phyloP scores from a whole-genome alignment of 2,329 filamentous ascomycete genomes.

The Neofusicoccum sp. region DNA sequence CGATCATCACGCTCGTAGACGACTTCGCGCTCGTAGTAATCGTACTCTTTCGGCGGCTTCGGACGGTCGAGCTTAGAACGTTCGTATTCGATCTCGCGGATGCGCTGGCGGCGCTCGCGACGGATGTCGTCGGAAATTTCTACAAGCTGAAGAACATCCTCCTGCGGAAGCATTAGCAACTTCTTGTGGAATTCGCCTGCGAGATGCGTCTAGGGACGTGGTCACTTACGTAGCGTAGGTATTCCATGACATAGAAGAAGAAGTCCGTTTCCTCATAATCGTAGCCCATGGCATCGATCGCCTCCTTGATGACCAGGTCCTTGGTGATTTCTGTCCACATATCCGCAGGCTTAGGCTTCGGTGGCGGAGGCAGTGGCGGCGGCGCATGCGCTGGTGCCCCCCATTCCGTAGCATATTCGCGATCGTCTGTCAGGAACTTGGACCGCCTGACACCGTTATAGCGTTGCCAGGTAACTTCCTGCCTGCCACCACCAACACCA shows the following conservation, averaged over 20 bases:
- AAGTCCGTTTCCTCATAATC: constrained; percentile 86
- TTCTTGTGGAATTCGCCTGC: too few species aligned
- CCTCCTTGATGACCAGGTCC: constrained; percentile 83
- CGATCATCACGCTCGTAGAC: constrained; percentile 56
- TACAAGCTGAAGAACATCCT: constrained; percentile 83
- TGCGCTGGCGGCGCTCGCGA: constrained; percentile 60
- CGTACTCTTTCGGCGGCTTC: constrained; percentile 53
- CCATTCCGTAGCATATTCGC: constrained; percentile 51
- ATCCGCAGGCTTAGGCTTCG: constrained; percentile 45
- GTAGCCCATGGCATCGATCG: constrained; percentile 82
- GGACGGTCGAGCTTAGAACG: constrained; percentile 26
- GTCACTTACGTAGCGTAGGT: constrained; percentile 78
- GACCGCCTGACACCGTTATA: constrained; percentile 77
- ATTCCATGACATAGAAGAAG: constrained; percentile 92
- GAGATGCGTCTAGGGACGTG: too few species aligned
- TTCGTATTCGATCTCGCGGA: constrained; percentile 66
- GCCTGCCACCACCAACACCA: constrained; percentile 71
- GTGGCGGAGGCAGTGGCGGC: constrained; percentile 19
- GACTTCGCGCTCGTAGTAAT: constrained; percentile 70
- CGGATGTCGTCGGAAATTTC: constrained; percentile 83
- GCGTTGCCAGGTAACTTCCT: constrained; percentile 77
- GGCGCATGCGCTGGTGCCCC: constrained; percentile 33
- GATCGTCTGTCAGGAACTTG: constrained; percentile 71
- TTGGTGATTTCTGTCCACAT: constrained; percentile 99
- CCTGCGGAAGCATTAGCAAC: constrained; percentile 57